Conservation (phyloP, 495 filamentous ascomycete genomes). For the Hyaloscypha hepaticicola region DNA sequence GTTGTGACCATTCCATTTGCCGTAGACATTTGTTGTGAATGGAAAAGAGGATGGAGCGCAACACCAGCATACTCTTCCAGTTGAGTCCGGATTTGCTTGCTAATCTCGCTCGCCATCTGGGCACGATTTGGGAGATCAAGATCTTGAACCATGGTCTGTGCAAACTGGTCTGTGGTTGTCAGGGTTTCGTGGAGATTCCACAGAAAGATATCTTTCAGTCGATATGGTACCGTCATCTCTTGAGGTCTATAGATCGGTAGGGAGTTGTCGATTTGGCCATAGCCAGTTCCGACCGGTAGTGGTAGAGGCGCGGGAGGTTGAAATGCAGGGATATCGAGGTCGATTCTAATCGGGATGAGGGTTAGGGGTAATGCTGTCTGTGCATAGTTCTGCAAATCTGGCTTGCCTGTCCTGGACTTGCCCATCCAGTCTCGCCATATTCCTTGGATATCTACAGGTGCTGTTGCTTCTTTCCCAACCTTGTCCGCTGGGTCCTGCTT, state of each 20-base stretch:
- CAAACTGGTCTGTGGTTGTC: slow-evolving; percentile 94
- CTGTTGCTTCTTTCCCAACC: slow-evolving; percentile 77
- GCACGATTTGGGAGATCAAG: slow-evolving; percentile 81
- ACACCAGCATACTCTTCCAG: slow-evolving; percentile 96
- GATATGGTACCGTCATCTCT: slow-evolving; percentile 75
- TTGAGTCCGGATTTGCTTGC: slow-evolving; percentile 90
- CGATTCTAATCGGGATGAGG: slow-evolving; percentile 93
- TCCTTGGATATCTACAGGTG: slow-evolving; percentile 81
- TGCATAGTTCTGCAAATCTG: slow-evolving; percentile 75
- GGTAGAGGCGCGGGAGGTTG: slow-evolving; percentile 72
- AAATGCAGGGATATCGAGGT: slow-evolving; percentile 84
- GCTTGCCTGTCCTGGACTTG: slow-evolving; percentile 52
- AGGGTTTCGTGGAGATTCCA: slow-evolving; percentile 98
- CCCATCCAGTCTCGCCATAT: slow-evolving; percentile 95
- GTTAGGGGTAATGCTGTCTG: slow-evolving; percentile 85
- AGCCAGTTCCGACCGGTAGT: slow-evolving; percentile 55
- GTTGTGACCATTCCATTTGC: slow-evolving; percentile 45
- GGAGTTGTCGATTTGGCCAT: slow-evolving; percentile 53
- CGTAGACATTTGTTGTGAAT: slow-evolving; percentile 52
- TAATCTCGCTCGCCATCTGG: slow-evolving; percentile 71
- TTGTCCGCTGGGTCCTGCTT: slow-evolving; percentile 66
- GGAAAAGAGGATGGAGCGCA: slow-evolving; percentile 88
- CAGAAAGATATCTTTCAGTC: slow-evolving; percentile 89
- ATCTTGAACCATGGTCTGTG: slow-evolving; percentile 85
- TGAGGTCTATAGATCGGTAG: slow-evolving; percentile 73